Evolutionary conservation across 805 yeast genomes (phyloP).

Genomic region (Priceomyces fermenticarens): DNA sequence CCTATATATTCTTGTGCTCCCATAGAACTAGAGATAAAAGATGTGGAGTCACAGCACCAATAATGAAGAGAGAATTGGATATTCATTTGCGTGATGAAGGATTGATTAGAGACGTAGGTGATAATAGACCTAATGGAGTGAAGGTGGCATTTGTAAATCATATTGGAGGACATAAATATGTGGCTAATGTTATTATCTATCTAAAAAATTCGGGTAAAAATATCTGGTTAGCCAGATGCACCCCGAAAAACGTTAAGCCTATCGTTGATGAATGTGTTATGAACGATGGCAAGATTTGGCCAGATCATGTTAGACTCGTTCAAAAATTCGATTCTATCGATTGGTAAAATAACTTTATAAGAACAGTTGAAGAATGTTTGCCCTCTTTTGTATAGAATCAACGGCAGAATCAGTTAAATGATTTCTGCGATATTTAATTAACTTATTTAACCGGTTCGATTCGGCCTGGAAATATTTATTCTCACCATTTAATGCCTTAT

Average conservation of each 20-base stretch:
- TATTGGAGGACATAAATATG: slow-evolving; percentile 94
- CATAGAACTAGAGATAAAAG: slow-evolving; percentile 89
- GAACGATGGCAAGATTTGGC: slow-evolving; percentile 67
- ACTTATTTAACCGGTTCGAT: slow-evolving; percentile 39
- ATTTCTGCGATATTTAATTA: slow-evolving; percentile 34
- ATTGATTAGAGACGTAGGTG: slow-evolving; percentile 72
- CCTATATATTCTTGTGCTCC: slow-evolving; percentile 74
- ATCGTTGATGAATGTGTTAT: slow-evolving; percentile 75
- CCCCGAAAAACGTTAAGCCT: slow-evolving; percentile 71
- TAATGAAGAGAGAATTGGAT: slow-evolving; percentile 78
- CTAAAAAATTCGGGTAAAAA: slow-evolving; percentile 62
- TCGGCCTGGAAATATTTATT: slow-evolving; percentile 44
- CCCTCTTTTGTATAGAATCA: slow-evolving; percentile 51
- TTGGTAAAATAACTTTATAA: slow-evolving; percentile 41
- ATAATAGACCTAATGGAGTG: slow-evolving; percentile 72
- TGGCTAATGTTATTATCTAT: slow-evolving; percentile 84
- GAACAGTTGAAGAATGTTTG: slow-evolving; percentile 42
- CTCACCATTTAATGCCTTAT: slow-evolving; percentile 45
- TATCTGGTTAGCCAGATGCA: slow-evolving; percentile 85
- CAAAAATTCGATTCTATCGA: slow-evolving; percentile 52
- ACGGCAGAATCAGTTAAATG: slow-evolving; percentile 37
- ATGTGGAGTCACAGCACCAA: slow-evolving; percentile 93
- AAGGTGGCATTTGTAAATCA: slow-evolving; percentile 72
- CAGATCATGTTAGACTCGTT: slow-evolving; percentile 60
- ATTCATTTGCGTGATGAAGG: slow-evolving; percentile 66